phyloP scores from a whole-genome alignment of 139 green algal genomes.

The Picochlorum sp. region DNA sequence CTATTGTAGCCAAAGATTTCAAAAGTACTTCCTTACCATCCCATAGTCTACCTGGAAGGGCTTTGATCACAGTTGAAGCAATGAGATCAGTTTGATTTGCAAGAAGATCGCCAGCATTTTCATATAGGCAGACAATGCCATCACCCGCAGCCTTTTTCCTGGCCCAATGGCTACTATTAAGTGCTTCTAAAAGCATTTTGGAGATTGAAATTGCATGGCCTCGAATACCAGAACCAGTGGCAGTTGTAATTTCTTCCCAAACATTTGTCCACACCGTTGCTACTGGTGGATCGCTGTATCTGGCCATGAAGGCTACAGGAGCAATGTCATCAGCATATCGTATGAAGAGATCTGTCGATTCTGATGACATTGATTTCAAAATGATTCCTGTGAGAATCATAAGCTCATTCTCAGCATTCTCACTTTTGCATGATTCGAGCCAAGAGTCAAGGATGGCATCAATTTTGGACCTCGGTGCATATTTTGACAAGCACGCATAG shows the following conservation, averaged over 20 bases:
- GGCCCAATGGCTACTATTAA: slow-evolving; percentile 41
- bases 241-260: slow-evolving; percentile 63
- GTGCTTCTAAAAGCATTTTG: background rate
- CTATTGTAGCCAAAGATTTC: slow-evolving; percentile 39
- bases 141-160: slow-evolving; percentile 49
- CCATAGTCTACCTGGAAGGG: slow-evolving; percentile 58
- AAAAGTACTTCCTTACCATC: slow-evolving; percentile 71
- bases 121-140: slow-evolving; percentile 8
- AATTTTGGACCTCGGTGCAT: slow-evolving; percentile 40
- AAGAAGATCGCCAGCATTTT: slow-evolving; percentile 34
- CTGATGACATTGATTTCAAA: slow-evolving; percentile 51
- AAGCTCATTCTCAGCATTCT: slow-evolving; percentile 5
- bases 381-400: slow-evolving; percentile 50
- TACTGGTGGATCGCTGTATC: slow-evolving; percentile 49
- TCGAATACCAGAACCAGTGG: slow-evolving; percentile 45
- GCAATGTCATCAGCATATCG: slow-evolving; percentile 27
- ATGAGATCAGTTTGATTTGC: slow-evolving; percentile 11
- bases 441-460: slow-evolving; percentile 51
- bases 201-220: slow-evolving; percentile 29
- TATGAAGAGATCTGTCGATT: slow-evolving; percentile 44
- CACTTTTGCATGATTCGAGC: slow-evolving; percentile 32
- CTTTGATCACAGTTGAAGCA: slow-evolving; percentile 20
- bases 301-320: slow-evolving; percentile 25
- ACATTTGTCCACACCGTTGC: slow-evolving; percentile 56
- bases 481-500: slow-evolving; percentile 41